Evolutionary conservation across 192 early-diverging fungal species (phyloP), one percentile per base, ranked within the genome.

Genomic region (Powellomyces hirtus): DNA sequence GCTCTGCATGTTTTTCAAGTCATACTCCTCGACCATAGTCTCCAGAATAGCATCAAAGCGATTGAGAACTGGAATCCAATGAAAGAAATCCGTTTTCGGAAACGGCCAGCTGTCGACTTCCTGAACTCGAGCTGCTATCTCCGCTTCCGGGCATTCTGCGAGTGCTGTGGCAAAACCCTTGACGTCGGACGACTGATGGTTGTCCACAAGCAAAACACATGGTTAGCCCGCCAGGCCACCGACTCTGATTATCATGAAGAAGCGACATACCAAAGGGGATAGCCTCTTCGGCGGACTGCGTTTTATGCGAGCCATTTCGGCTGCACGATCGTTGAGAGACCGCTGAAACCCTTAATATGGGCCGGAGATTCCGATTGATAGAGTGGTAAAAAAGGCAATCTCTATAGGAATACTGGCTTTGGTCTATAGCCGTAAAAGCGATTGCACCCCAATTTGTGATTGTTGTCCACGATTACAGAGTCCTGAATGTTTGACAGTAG

Each of bases 11-110:
- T 24, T n/a, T 31, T 55, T 64, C 66, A 68, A 30, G 35, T 46
- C 42, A 38, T 74, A 69, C 26, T 65, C 66, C 8, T 57, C 29
- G 2, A 68, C 51, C 27, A 74, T 37, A 13, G n/a, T 71, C 49
- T 87, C 88, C 38, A 98, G 77, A 27, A 96, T 88, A 10, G 77
- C 77, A 68, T 97, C 96, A 67, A 97, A 95, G 27, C 91, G 84
- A 81, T 99, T 97, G 44, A 99, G 86, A 4, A 96, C 93, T 13
- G 84, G 75, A 34, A 96, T 91, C 95, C 95, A 99, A 58, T 96
- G 94, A 80, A 90, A 95, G 58, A 99, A 78, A 66, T 99, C 97
- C 45, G 93, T 92, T 56, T 94, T 89, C 38, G 88, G 89, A 75
- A 85, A 92, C 40, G 78, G 76, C 94, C 94, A 95, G 53, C 87